Percentiles rank a stretch among this genome's conserved stretches.
phyloP scores from a whole-genome alignment of 495 filamentous ascomycete species.

The Xylaria cubensis region DNA sequence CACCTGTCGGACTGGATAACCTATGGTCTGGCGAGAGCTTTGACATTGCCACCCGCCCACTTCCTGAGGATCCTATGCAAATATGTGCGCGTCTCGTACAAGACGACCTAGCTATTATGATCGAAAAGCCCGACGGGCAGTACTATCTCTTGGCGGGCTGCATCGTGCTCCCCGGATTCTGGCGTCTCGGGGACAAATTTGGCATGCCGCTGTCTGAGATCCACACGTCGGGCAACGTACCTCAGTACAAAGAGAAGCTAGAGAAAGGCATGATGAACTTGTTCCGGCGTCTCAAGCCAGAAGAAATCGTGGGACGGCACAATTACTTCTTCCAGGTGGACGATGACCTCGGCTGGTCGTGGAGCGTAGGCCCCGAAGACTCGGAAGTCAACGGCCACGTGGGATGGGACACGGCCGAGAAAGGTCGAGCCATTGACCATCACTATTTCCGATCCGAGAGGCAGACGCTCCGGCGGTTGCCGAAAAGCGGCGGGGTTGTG shows the following conservation, averaged over 20 bases:
- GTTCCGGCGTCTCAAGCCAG: conserved; percentile 69
- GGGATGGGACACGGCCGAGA: conserved; percentile 76
- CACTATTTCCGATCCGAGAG: conserved; percentile 84
- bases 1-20: conserved; percentile 72
- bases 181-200: conserved; percentile 84
- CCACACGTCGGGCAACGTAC: conserved; percentile 82
- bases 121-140: conserved; percentile 77
- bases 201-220: conserved; percentile 85
- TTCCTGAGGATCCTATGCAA: conserved; percentile 83
- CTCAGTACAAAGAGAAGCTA: conserved; percentile 76
- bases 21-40: conserved; percentile 74
- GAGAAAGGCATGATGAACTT: conserved; percentile 86
- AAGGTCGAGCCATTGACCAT: conserved; percentile 74
- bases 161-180: conserved; percentile 84
- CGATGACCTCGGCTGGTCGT: conserved; percentile 72
- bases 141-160: conserved; percentile 85
- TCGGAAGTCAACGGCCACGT: conserved; percentile 52
- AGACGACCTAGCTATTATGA: conserved; percentile 88
- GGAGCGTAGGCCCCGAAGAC: conserved; percentile 80
- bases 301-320: conserved; percentile 65
- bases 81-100: conserved; percentile 76
- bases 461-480: conserved; percentile 76
- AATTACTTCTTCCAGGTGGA: conserved; percentile 85
- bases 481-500: conserved; percentile 75
- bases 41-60: conserved; percentile 68